A percentile compares a stretch with the other conserved stretches of the same genome.
Evolutionary conservation across 257 asterid species (phyloP).

Genomic region (Ilex aquifolium): DNA sequence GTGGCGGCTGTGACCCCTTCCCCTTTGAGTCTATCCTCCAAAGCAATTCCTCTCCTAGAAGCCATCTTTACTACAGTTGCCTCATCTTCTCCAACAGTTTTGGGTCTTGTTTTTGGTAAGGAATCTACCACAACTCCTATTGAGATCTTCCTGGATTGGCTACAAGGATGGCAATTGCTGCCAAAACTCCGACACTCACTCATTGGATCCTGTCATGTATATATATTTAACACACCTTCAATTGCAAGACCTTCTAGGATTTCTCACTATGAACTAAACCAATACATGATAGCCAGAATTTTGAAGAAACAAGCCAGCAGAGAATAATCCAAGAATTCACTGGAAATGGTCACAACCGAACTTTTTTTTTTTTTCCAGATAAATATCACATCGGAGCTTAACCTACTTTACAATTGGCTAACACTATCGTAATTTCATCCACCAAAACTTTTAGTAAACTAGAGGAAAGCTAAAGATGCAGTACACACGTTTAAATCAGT

Average conservation of each 20-base stretch:
- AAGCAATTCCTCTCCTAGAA: conserved; percentile 26
- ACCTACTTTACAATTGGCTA: background rate
- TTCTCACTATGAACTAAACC: background rate
- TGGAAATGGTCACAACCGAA: background rate
- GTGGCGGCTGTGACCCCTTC: conserved; percentile 23
- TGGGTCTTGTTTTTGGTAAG: conserved; percentile 28
- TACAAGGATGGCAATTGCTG: conserved; percentile 38
- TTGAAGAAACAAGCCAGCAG: background rate
- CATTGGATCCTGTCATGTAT: conserved; percentile 39
- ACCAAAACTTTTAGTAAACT: background rate
- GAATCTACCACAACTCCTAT: conserved; percentile 65
- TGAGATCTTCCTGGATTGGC: conserved; percentile 82
- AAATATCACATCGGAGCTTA: background rate
- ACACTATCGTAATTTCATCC: background rate
- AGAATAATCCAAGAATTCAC: background rate
- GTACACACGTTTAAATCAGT: background rate
- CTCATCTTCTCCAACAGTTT: conserved; percentile 24
- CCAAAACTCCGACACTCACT: conserved; percentile 45
- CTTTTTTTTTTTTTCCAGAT: no score
- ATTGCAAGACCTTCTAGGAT: background rate
- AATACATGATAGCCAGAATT: background rate
- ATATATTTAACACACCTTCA: background rate
- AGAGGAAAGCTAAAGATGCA: background rate
- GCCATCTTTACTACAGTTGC: conserved; percentile 25
- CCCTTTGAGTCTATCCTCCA: conserved; percentile 20